phyloP scores from a whole-genome alignment of 139 green algal genomes.

The Chlamydomonas urium region DNA sequence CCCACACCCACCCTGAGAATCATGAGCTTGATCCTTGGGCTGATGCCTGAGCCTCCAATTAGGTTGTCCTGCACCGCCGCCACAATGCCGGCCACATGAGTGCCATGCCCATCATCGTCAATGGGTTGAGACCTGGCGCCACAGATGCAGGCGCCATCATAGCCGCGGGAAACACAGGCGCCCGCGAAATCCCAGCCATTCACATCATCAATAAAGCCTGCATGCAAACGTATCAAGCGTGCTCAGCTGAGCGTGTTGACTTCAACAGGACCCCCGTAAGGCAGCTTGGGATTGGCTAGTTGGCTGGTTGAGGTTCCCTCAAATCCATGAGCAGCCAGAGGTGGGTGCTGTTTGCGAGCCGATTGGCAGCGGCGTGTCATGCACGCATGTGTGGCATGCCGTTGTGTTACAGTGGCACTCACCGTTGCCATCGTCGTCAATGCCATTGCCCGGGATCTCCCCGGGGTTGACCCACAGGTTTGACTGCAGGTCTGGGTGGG shows the following conservation, averaged over 20 bases:
- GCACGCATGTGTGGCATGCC: too few species aligned
- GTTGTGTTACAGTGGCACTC: too few species aligned
- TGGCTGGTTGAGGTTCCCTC: too few species aligned
- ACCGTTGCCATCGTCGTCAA: slow-evolving; percentile 72
- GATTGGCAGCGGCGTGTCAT: too few species aligned
- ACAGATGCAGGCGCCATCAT: neutral
- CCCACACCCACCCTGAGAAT: slow-evolving; percentile 21
- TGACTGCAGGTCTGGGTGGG: slow-evolving; percentile 52
- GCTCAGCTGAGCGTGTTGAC: too few species aligned
- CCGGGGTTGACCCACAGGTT: slow-evolving; percentile 59
- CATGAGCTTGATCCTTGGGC: slow-evolving; percentile 17
- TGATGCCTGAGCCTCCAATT: slow-evolving; percentile 9
- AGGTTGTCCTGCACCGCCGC: slow-evolving; percentile 12
- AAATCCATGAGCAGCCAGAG: too few species aligned
- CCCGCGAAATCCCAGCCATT: slow-evolving; percentile 28
- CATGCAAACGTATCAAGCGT: too few species aligned
- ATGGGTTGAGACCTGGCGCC: neutral
- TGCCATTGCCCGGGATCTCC: slow-evolving; percentile 52
- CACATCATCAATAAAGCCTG: slow-evolving; percentile 25
- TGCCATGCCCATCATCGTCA: slow-evolving; percentile 15
- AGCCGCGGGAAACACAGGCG: neutral
- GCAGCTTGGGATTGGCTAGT: too few species aligned
- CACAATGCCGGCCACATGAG: slow-evolving; percentile 15
- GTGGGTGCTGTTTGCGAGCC: too few species aligned
- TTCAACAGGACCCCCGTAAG: too few species aligned